Conservation (phyloP, 495 filamentous ascomycete genomes). For the Penicillium cosmopolitanum region DNA sequence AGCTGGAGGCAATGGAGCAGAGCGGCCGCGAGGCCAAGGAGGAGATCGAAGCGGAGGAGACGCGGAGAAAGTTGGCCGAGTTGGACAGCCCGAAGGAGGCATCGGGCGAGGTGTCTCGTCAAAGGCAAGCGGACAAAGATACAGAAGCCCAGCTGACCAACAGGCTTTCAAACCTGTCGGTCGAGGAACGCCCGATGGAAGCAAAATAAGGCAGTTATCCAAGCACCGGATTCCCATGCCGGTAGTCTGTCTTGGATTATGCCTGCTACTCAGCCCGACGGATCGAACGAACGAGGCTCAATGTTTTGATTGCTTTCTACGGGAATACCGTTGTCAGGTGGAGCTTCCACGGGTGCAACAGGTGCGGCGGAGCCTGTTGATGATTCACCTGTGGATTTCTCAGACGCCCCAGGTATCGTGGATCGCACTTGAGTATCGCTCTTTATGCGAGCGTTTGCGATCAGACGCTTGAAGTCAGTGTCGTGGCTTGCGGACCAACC, state of each 20-base stretch:
- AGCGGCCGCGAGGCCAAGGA: slow-evolving; percentile 63
- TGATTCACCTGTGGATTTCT: slow-evolving; percentile 3
- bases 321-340: not conserved
- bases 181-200: slow-evolving; percentile 41
- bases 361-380: not conserved
- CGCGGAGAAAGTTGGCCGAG: slow-evolving; percentile 48
- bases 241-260: not conserved
- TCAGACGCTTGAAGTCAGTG: slow-evolving; percentile 72
- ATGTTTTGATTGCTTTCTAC: slow-evolving; percentile 2
- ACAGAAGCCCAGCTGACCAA: slow-evolving; percentile 40
- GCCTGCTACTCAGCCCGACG: slow-evolving; percentile 2
- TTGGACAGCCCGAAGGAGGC: slow-evolving; percentile 45
- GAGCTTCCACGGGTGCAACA: not conserved
- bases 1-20: slow-evolving; percentile 75
- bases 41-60: slow-evolving; percentile 50
- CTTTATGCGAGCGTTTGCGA: slow-evolving; percentile 66
- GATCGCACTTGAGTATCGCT: slow-evolving; percentile 35
- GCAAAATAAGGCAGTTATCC: slow-evolving; percentile 20
- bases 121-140: slow-evolving; percentile 27
- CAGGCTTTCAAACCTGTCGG: slow-evolving; percentile 47
- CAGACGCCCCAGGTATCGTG: slow-evolving; percentile 32
- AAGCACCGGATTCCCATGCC: not conserved
- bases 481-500: slow-evolving; percentile 77
- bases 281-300: not conserved
- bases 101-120: slow-evolving; percentile 36